Conservation (phyloP, 768 basidiomycete genomes). For the Boletus rex-veris region DNA sequence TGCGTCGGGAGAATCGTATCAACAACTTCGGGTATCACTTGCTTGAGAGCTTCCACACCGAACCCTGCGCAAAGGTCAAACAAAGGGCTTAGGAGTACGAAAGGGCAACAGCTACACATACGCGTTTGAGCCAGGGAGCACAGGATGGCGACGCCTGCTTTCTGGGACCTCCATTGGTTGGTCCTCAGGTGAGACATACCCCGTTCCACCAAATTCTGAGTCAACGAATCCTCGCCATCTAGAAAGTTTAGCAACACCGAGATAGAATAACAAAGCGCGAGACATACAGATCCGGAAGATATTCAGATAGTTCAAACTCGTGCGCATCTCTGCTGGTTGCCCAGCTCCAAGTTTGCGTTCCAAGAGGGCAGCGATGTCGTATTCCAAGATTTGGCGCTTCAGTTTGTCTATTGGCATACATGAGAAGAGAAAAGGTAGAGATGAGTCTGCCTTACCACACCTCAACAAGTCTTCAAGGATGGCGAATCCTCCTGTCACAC, state of each 20-base stretch:
- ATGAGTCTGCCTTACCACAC: background rate
- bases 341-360: conserved; percentile 3
- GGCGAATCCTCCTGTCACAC: conserved; percentile 16
- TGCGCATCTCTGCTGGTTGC: conserved; percentile 1
- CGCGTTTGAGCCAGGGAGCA: conserved; percentile 4
- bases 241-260: background rate
- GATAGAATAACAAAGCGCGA: background rate
- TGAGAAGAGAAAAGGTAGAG: background rate
- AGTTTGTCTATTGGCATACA: background rate
- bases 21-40: background rate
- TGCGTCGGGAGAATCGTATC: conserved; percentile 4
- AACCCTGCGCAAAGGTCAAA: conserved; percentile 1
- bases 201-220: background rate
- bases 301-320: conserved; percentile 1
- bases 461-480: conserved; percentile 3
- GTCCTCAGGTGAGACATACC: conserved; percentile 2
- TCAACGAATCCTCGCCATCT: conserved; percentile 3
- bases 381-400: conserved; percentile 1
- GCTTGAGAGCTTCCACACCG: conserved; percentile 4
- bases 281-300: conserved; percentile 1
- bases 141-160: conserved; percentile 12
- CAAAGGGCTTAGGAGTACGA: background rate
- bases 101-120: background rate
- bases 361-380: background rate
- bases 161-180: conserved; percentile 7